Base-by-base conservation (phyloP, 1,284 basidiomycete genomes). In the Xerocomus amazonicus region DNA sequence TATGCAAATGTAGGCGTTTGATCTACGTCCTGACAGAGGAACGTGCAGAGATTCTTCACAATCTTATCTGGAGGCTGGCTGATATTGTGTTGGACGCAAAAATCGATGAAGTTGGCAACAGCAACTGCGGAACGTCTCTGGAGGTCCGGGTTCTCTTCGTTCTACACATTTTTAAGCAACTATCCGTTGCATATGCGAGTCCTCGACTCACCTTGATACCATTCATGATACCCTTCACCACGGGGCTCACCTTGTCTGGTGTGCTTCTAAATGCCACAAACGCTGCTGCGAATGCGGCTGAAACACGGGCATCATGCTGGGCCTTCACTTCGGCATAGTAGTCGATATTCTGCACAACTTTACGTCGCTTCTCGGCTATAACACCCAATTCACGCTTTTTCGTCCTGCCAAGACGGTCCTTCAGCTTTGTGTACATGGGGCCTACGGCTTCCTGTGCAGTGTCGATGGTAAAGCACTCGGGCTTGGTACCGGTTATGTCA, bases 171-270 rank as follows among this genome's bases (percentile, higher is more conserved):
- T 58, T 32, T 61, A 42, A 63, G 40, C 45, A 40, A 26, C 23
- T 29, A 37, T 8, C 47, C 12, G 27, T 29, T 16, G 34, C 31
- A 8, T 29, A 44, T 14, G 45, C 19, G 19, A 23, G 41, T 41
- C 28, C 42, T 33, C 23, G 28, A 52, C 76, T 47, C 44, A 90
- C 92, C 81, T 98, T 99, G 73, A 99, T 88, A 33, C 93, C 92
- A 57, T 96, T 97, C 90, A 98, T 99, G 57, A 99, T 85, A 34
- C 92, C 93, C 69, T 97, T 93, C 47, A 99, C 94, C 40, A 99
- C 85, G 0, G 90, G 96, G 57, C 93, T 97, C 55, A 99, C 86
- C 73, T 98, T 99, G 55, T 92, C 83, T 0, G 95, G 94, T 33
- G 91, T 84, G 33, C 82, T 81, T 60, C 80, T 78, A 55, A 96